Conservation (phyloP, 768 basidiomycete genomes). For the Russula brevipes region DNA sequence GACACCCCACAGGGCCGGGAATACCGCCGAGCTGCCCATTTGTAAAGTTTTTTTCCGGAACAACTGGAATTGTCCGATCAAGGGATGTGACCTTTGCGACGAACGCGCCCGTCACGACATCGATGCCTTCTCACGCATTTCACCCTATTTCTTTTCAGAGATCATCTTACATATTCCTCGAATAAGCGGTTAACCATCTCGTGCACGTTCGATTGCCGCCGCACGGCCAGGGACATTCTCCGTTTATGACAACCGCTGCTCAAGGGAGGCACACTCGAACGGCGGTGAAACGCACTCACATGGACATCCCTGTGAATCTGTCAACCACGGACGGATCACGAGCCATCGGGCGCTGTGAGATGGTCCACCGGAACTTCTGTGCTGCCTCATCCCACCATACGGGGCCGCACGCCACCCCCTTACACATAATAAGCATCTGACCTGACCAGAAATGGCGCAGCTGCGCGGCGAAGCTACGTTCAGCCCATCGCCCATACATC, state of each 20-base stretch:
- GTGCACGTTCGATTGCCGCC: neutral
- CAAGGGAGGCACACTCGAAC: neutral
- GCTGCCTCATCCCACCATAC: too few relatives aligned
- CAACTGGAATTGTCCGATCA: neutral
- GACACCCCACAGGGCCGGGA: too few relatives aligned
- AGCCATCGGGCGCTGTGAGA: neutral
- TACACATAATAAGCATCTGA: neutral
- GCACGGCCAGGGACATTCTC: neutral
- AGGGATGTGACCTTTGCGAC: neutral
- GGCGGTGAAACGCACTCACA: too few relatives aligned
- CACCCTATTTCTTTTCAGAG: neutral
- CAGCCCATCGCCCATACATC: too few relatives aligned
- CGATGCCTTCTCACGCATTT: neutral
- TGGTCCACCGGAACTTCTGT: too few relatives aligned
- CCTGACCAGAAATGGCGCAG: neutral
- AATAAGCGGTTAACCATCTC: neutral
- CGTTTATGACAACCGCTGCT: neutral
- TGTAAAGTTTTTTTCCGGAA: neutral
- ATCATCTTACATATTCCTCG: too few relatives aligned
- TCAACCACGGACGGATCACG: conserved; percentile 15
- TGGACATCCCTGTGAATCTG: neutral
- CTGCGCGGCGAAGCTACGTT: too few relatives aligned
- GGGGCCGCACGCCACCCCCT: too few relatives aligned
- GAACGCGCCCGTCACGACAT: neutral
- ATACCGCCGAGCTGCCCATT: too few relatives aligned